Conservation (phyloP, 495 filamentous ascomycete species). For the Peziza echinospora region DNA sequence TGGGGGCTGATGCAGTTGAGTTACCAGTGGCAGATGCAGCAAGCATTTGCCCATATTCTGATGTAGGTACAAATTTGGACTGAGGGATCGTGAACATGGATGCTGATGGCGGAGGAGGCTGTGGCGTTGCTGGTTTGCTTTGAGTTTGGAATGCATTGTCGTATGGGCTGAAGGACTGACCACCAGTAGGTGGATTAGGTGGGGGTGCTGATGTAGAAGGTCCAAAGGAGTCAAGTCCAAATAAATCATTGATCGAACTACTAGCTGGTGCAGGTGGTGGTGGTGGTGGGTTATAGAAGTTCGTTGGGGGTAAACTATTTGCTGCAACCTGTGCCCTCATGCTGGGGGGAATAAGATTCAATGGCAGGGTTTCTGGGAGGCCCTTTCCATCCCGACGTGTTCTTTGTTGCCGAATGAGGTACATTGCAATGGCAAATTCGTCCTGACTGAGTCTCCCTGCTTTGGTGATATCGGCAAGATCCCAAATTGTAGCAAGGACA, state of each 20-base stretch:
- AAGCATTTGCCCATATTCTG: constrained; percentile 68
- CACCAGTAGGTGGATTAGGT: constrained; percentile 27
- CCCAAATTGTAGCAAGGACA: constrained; percentile 87
- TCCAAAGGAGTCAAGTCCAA: constrained; percentile 52
- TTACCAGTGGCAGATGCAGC: constrained; percentile 58
- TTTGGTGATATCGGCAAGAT: constrained; percentile 81
- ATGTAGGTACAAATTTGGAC: constrained; percentile 69
- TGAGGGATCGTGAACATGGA: constrained; percentile 39
- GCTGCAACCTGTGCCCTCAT: constrained; percentile 32
- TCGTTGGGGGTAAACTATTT: constrained; percentile 27
- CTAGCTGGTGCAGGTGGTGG: constrained; percentile 41
- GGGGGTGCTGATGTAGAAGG: constrained; percentile 25
- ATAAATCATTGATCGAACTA: constrained; percentile 45
- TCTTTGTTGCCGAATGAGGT: constrained; percentile 74
- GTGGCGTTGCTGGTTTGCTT: background rate
- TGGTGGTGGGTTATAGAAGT: constrained; percentile 11
- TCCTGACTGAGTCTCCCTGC: constrained; percentile 67
- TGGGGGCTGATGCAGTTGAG: constrained; percentile 28
- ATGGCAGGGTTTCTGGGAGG: constrained; percentile 53
- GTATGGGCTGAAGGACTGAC: constrained; percentile 40
- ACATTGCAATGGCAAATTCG: constrained; percentile 96
- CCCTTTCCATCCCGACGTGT: constrained; percentile 34
- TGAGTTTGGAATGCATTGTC: constrained; percentile 34
- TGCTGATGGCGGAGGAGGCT: constrained; percentile 29
- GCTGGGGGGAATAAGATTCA: constrained; percentile 66